Conservation (phyloP, 208 protist genomes). For the Trypanosoma platydactyli region DNA sequence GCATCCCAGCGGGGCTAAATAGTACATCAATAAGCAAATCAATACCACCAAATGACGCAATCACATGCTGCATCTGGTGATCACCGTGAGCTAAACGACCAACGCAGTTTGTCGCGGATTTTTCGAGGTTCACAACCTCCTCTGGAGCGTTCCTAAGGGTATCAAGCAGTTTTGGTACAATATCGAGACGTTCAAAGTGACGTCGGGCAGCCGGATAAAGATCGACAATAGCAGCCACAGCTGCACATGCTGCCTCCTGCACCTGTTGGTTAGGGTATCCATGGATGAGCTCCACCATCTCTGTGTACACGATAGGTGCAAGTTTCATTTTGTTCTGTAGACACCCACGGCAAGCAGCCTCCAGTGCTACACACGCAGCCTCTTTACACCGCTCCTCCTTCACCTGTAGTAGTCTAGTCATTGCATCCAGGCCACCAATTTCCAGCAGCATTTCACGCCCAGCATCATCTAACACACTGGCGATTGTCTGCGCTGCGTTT, state of each 20-base stretch:
- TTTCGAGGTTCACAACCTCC: slow-evolving; percentile 87
- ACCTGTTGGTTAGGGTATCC: slow-evolving; percentile 91
- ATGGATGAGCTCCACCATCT: slow-evolving; percentile 83
- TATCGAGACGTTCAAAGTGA: slow-evolving; percentile 63
- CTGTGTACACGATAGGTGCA: slow-evolving; percentile 52
- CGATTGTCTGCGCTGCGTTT: slow-evolving; percentile 86
- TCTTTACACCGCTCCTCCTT: slow-evolving; percentile 92
- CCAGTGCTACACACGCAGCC: slow-evolving; percentile 83
- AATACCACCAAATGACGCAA: slow-evolving; percentile 78
- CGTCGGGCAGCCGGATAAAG: slow-evolving; percentile 56
- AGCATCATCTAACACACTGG: slow-evolving; percentile 83
- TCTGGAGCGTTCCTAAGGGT: slow-evolving; percentile 83
- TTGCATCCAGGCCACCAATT: slow-evolving; percentile 69
- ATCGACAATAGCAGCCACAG: slow-evolving; percentile 85
- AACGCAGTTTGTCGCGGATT: slow-evolving; percentile 87
- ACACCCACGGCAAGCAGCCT: slow-evolving; percentile 78
- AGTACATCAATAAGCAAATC: slow-evolving; percentile 86
- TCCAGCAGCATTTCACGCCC: slow-evolving; percentile 63
- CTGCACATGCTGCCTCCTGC: slow-evolving; percentile 85
- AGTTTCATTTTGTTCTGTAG: slow-evolving; percentile 72
- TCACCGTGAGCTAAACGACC: slow-evolving; percentile 88
- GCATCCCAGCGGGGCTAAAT: slow-evolving; percentile 78
- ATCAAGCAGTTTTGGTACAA: slow-evolving; percentile 86
- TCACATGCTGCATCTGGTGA: slow-evolving; percentile 64
- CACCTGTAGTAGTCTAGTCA: slow-evolving; percentile 71